Evolutionary conservation across 2,329 filamentous ascomycete genomes (phyloP), one percentile per base, ranked within the genome.

Genomic region (Cercospora berteroae): DNA sequence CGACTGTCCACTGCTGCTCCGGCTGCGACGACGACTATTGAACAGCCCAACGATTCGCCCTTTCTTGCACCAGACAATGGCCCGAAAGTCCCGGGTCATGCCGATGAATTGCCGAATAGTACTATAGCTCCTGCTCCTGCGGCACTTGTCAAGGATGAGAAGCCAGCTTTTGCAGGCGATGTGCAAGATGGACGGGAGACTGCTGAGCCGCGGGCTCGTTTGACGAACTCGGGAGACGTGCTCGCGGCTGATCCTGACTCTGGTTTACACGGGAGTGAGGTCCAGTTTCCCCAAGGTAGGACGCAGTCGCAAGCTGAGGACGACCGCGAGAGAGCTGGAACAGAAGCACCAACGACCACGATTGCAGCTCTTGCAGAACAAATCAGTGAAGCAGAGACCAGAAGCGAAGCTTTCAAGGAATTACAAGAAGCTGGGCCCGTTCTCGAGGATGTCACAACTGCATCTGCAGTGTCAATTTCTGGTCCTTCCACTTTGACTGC

Each of bases 351-450:
- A 20, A 39, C 61, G 18, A 29, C 52, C 39, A 36, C 50, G n/a
- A 52, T 64, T 25, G 33, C 61, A 36, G 61, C 61, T 48, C 27
- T 64, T 9, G 61, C 61, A 27, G 61, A 52, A 44, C 61, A 64
- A 2, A 57, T 64, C 33, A 64, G 61, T 23, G 61, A 64, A 44
- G 50, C 23, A 25, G 61, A 64, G 33, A 57, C 48, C 13, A 64
- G 36, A n/a, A 64, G 52, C 23, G 61, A 64, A 33, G 61, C 50
- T 48, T 31, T 64, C 25, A 31, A 44, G 25, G 61, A 64, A 44
- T n/a, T 64, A 5, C 18, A 58, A 8, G 61, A 64, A 13, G 50
- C 61, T 18, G 50, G 29, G 23, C 61, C 61, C 9, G 25, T 64
- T 25, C 48, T 64, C 8, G 33, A 48, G 12, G 31, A 64, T 57